Conservation (phyloP, 495 filamentous ascomycete genomes). For the Evernia prunastri region DNA sequence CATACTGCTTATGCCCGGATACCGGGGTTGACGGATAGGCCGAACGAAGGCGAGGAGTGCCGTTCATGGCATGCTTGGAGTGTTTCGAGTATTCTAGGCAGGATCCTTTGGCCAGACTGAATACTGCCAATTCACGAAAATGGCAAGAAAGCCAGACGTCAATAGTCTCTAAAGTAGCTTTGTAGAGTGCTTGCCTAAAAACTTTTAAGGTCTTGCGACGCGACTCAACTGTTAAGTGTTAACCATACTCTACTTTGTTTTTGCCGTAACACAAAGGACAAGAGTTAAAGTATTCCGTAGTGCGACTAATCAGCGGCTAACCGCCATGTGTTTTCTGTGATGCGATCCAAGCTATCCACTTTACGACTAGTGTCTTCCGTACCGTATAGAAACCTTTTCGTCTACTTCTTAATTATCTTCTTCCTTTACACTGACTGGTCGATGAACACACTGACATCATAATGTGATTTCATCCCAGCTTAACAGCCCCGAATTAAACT, state of each 20-base stretch:
- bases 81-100: slow-evolving; percentile 2
- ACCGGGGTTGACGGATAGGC: slow-evolving; percentile 62
- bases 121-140: not conserved
- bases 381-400: no score
- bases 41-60: slow-evolving; percentile 65
- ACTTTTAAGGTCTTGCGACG: no score
- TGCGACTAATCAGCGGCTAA: no score
- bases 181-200: no score
- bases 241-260: no score
- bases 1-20: slow-evolving; percentile 35
- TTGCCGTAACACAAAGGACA: no score
- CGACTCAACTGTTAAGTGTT: no score
- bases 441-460: not conserved
- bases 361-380: no score
- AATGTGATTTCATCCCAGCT: not conserved
- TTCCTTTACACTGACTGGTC: not conserved
- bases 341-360: no score
- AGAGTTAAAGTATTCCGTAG: no score
- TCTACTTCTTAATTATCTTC: no score
- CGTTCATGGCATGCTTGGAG: slow-evolving; percentile 60
- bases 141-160: not conserved
- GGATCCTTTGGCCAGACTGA: not conserved
- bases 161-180: not conserved
- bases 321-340: no score
- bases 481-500: not conserved